Percentiles rank a stretch among this genome's conserved stretches.
phyloP scores from a whole-genome alignment of 768 basidiomycete genomes.

The Leccinum subtestaceum region DNA sequence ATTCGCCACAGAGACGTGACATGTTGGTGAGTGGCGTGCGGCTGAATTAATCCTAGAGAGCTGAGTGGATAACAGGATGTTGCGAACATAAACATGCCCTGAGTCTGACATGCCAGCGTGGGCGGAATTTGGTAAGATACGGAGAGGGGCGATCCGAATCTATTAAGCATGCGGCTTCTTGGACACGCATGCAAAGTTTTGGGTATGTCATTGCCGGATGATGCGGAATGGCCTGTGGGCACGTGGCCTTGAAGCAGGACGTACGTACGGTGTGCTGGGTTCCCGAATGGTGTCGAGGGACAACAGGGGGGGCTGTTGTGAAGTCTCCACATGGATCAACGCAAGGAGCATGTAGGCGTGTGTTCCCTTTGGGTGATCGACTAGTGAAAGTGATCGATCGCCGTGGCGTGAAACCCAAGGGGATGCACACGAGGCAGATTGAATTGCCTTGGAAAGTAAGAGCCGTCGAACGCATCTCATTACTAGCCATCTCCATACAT shows the following conservation, averaged over 20 bases:
- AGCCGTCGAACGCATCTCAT: constrained; percentile 3
- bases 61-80: constrained; percentile 11
- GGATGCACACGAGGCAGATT: constrained; percentile 23
- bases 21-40: constrained; percentile 11
- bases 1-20: constrained; percentile 15
- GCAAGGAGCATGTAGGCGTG: constrained; percentile 20
- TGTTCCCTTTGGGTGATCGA: constrained; percentile 15
- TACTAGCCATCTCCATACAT: neutral
- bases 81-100: constrained; percentile 2
- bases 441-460: constrained; percentile 10
- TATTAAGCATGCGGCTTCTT: constrained; percentile 16
- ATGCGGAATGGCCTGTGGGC: constrained; percentile 1
- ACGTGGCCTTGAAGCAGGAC: constrained; percentile 15
- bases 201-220: neutral
- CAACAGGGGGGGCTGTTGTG: constrained; percentile 1
- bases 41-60: constrained; percentile 9
- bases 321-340: constrained; percentile 21
- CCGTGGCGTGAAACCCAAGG: constrained; percentile 5
- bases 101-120: constrained; percentile 1
- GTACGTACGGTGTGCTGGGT: neutral
- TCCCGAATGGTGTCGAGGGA: neutral
- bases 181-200: constrained; percentile 17
- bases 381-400: constrained; percentile 21
- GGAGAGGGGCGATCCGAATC: constrained; percentile 12
- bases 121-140: constrained; percentile 7